These are phyloP conservation scores for Lipomyces anomalus DNA, from an alignment of 805 yeast genomes.

Conservation along the genomic window DNA sequence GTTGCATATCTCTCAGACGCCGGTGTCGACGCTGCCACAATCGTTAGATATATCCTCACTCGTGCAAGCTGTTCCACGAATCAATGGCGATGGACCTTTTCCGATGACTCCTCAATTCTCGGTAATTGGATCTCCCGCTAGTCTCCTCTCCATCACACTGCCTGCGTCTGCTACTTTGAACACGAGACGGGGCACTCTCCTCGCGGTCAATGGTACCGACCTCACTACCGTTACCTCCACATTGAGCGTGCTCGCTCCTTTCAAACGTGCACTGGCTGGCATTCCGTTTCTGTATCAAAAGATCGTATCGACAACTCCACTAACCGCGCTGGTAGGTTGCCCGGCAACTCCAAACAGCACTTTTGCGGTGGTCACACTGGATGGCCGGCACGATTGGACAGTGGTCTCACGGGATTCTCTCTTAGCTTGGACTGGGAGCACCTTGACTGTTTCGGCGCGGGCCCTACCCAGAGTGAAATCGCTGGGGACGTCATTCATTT, in stretches of 20 bases:
- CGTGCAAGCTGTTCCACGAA: constrained; percentile 22
- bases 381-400: constrained; percentile 41
- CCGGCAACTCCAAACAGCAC: constrained; percentile 24
- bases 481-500: constrained; percentile 33
- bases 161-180: constrained; percentile 41
- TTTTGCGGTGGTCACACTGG: constrained; percentile 38
- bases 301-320: constrained; percentile 27
- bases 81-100: constrained; percentile 28
- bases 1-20: constrained; percentile 40
- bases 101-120: constrained; percentile 37
- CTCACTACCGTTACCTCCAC: constrained; percentile 27
- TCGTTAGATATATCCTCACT: constrained; percentile 27
- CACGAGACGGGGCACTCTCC: constrained; percentile 40
- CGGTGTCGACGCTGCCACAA: constrained; percentile 32
- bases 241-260: constrained; percentile 24
- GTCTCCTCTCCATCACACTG: constrained; percentile 38
- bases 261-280: constrained; percentile 26
- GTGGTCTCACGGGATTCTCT: constrained; percentile 37
- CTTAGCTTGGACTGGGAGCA: constrained; percentile 44
- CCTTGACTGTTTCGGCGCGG: constrained; percentile 29
- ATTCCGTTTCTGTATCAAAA: constrained; percentile 34
- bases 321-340: constrained; percentile 29
- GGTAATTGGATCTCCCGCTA: constrained; percentile 40
- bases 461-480: constrained; percentile 16
- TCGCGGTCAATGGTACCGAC: constrained; percentile 41